Percentiles rank a stretch among this genome's conserved stretches.
Conservation (phyloP, 306 rosid genomes). For the Gillenia trifoliata region DNA sequence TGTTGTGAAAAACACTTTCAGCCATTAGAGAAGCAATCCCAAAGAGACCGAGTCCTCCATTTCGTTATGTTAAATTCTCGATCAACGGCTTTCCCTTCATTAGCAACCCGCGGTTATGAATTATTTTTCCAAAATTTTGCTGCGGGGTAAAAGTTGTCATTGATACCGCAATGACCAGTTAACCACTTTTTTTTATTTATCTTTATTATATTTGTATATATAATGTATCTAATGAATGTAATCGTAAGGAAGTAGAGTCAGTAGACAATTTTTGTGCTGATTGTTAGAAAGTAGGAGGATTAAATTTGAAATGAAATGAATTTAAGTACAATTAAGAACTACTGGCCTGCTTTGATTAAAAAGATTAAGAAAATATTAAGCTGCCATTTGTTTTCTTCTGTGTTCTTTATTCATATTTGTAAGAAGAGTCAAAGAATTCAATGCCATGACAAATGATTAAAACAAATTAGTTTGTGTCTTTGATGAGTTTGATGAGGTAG, state of each 20-base stretch:
- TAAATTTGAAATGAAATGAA: not conserved
- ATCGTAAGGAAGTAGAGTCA: not conserved
- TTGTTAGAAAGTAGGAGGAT: not conserved
- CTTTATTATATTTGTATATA: not conserved
- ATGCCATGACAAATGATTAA: not conserved
- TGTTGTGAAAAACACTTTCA: no score
- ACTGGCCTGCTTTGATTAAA: not conserved
- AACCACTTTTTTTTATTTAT: not conserved
- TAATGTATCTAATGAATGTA: not conserved
- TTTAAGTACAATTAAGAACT: not conserved
- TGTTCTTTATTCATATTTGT: not conserved
- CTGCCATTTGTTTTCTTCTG: not conserved
- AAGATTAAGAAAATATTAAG: not conserved
- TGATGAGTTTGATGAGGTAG: constrained; percentile 5
- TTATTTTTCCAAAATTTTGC: not conserved
- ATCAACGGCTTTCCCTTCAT: not conserved
- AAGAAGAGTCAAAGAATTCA: not conserved
- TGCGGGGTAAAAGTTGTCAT: not conserved
- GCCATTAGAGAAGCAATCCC: not conserved
- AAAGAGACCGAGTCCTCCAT: not conserved
- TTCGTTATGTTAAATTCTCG: not conserved
- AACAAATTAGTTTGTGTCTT: constrained; percentile 1
- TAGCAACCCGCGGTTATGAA: not conserved
- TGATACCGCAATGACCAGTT: not conserved
- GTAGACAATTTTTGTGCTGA: not conserved